Conservation (phyloP, 2,329 filamentous ascomycete genomes). For the Podosphaera fusca region DNA sequence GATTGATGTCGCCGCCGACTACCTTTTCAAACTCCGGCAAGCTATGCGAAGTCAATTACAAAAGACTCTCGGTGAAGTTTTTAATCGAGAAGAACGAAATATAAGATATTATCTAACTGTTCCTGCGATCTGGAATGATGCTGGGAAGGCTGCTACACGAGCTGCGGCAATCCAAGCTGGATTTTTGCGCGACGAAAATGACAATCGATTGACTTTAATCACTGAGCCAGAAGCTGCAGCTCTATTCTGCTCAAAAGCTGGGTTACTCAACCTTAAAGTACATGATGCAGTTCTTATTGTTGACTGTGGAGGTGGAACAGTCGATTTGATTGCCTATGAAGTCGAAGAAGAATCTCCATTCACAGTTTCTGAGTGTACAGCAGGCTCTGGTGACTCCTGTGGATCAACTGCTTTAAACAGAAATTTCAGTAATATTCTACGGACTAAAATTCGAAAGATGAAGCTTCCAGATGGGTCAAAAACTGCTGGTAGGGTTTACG, state of each 20-base stretch:
- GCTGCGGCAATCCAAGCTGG: slow-evolving; percentile 92
- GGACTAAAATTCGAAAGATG: slow-evolving; percentile 98
- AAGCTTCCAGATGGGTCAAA: slow-evolving; percentile 92
- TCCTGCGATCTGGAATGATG: slow-evolving; percentile 98
- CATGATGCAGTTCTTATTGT: slow-evolving; percentile 96
- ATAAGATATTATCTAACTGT: slow-evolving; percentile 96
- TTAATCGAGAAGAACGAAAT: slow-evolving; percentile 92
- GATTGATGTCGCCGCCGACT: slow-evolving; percentile 97
- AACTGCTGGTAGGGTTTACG: slow-evolving; percentile 93
- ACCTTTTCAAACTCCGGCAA: slow-evolving; percentile 92
- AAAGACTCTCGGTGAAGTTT: slow-evolving; percentile 91
- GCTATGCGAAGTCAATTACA: slow-evolving; percentile 90
- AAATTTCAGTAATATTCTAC: slow-evolving; percentile 93
- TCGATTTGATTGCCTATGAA: slow-evolving; percentile 97
- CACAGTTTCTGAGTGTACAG: slow-evolving; percentile 89
- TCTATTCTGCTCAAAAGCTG: slow-evolving; percentile 93
- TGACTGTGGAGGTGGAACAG: slow-evolving; percentile 92
- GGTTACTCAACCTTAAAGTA: slow-evolving; percentile 87
- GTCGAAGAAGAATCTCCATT: slow-evolving; percentile 96
- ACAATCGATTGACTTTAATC: slow-evolving; percentile 82
- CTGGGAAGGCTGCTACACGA: slow-evolving; percentile 87
- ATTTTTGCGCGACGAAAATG: slow-evolving; percentile 90
- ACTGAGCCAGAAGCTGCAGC: slow-evolving; percentile 93
- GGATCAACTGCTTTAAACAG: slow-evolving; percentile 95
- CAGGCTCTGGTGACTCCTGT: slow-evolving; percentile 90